phyloP scores from a whole-genome alignment of 108 stramenopile species.

The Cyclotella sp. region DNA sequence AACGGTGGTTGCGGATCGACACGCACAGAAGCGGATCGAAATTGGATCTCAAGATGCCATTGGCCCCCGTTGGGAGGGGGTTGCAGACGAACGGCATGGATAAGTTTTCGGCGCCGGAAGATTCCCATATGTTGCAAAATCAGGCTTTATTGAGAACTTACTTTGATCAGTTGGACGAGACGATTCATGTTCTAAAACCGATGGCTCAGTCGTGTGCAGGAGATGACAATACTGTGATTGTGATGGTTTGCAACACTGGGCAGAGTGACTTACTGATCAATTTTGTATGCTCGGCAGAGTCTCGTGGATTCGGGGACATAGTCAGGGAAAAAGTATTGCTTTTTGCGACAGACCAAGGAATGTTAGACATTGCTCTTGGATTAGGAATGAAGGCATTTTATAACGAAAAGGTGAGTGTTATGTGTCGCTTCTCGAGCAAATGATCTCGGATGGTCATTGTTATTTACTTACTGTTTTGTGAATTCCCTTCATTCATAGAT shows the following conservation, averaged over 20 bases:
- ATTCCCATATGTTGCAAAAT: constrained; percentile 37
- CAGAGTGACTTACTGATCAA: constrained; percentile 57
- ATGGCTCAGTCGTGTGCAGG: constrained; percentile 62
- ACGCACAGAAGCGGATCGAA: background rate
- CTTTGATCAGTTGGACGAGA: constrained; percentile 56
- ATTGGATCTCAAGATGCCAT: constrained; percentile 38
- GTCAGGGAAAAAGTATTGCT: constrained; percentile 51
- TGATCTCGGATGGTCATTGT: background rate
- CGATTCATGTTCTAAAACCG: constrained; percentile 56
- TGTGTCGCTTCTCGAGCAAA: background rate
- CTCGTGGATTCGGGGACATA: constrained; percentile 49
- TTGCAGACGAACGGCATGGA: constrained; percentile 59
- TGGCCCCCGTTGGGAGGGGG: constrained; percentile 65
- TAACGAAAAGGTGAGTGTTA: constrained; percentile 44
- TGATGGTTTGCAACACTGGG: constrained; percentile 63
- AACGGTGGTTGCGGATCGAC: constrained; percentile 68
- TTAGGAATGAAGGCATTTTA: constrained; percentile 58
- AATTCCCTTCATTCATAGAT: constrained; percentile 1
- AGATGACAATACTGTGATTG: constrained; percentile 49
- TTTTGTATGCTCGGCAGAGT: constrained; percentile 56
- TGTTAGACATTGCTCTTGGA: constrained; percentile 51
- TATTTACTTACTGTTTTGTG: constrained; percentile 3
- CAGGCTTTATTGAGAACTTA: constrained; percentile 64
- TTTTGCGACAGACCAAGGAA: constrained; percentile 59
- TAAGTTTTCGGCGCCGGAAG: constrained; percentile 55